These are phyloP conservation scores for Babesia microti DNA, from an alignment of 169 alveolate genomes.

Conservation along the genomic window DNA sequence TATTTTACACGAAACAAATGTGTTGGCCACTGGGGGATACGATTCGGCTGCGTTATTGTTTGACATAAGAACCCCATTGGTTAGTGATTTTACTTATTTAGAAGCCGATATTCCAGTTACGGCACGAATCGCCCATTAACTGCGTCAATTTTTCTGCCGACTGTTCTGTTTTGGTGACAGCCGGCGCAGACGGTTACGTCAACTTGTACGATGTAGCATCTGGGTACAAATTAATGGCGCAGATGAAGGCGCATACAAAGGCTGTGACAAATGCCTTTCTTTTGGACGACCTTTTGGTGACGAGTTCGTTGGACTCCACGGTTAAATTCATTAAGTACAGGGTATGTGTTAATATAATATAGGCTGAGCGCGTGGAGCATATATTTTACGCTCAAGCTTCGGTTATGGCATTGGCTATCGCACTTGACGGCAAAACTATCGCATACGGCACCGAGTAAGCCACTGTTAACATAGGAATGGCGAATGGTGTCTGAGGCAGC, in stretches of 20 bases:
- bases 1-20: conserved; percentile 3
- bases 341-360: too few relatives aligned
- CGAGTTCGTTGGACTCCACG: conserved; percentile 41
- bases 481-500: not conserved
- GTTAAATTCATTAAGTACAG: conserved; percentile 17
- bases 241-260: conserved; percentile 29
- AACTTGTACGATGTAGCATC: conserved; percentile 27
- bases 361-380: too few relatives aligned
- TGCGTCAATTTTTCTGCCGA: conserved; percentile 15
- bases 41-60: conserved; percentile 18
- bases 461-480: conserved; percentile 20
- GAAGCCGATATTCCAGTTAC: conserved; percentile 13
- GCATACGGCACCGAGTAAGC: conserved; percentile 29
- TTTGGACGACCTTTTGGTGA: conserved; percentile 8
- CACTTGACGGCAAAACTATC: conserved; percentile 8
- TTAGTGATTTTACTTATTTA: too few relatives aligned
- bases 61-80: conserved; percentile 21
- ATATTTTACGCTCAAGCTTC: conserved; percentile 16
- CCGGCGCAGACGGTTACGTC: conserved; percentile 23
- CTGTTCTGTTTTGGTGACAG: conserved; percentile 9
- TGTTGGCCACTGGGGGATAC: conserved; percentile 42
- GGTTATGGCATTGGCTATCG: conserved; percentile 20
- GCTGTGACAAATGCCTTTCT: conserved; percentile 14
- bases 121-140: conserved; percentile 30
- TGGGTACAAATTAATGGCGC: conserved; percentile 10